Base-by-base conservation (phyloP, 495 filamentous ascomycete species). In the Xylaria scruposa region DNA sequence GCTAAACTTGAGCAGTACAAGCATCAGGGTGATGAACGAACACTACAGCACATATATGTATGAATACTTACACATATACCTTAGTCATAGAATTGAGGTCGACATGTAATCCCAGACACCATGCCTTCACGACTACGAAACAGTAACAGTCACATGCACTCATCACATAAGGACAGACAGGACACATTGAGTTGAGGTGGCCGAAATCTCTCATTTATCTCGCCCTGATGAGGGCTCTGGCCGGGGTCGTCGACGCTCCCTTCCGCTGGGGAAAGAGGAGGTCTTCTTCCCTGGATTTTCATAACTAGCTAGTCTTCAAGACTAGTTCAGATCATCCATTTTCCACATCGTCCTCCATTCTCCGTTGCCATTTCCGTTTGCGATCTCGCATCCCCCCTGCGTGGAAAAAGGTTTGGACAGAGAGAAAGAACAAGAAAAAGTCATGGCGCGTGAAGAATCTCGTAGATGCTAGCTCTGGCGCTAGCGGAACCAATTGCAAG, bases 201-300 rank as follows among this genome's bases (percentile, higher is more conserved):
- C 82, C 81, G 81, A 83, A 70, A 76, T 82, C 70, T 82, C 78
- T 82, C 80, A 72, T 81, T 81, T 82, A 79, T 81, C 80, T 79
- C 78, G 68, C 79, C 82, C 80, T 77, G 74, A 81, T 75, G 79
- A 78, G 79, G 81, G 78, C 77, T 78, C 77, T 76, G 80, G 81
- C 80, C 79, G 70, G 74, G 74, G 64, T 72, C 68, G 67, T 67
- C 49, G 62, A 70, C 75, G 71, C 77, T 69, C 72, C 72, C 56
- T 29, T 73, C 71, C 47, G 53, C 60, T 63, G 6, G 42, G 63
- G 65, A 56, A 54, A 70, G 36, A 59, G 38, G 58, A 29, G 24
- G 42, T 60, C 67, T 71, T 71, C 56, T 53, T 67, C 70, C 70
- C 61, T 60, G 51, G 60, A 65, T 70, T 19, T 13, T 70, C 8